Evolutionary conservation across 768 basidiomycete genomes (phyloP).

Genomic region (Cystobasidium tubakii): DNA sequence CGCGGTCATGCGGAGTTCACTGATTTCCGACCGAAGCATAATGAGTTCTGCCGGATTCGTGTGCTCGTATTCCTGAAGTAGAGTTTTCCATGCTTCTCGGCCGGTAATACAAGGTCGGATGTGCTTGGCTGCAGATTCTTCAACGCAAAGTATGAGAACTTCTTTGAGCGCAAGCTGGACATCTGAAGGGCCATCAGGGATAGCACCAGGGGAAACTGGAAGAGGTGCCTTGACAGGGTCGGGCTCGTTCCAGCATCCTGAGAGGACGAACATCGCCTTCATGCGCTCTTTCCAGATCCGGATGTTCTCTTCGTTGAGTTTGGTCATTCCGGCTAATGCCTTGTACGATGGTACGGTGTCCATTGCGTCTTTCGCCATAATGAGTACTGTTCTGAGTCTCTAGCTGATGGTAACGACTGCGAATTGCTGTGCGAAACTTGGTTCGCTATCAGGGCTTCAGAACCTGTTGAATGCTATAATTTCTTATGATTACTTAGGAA

Average conservation of each 20-base stretch:
- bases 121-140: not conserved
- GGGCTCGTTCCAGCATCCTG: not conserved
- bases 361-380: not conserved
- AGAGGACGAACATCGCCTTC: not conserved
- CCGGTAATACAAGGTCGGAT: not conserved
- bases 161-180: not conserved
- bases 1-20: not conserved
- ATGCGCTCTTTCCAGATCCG: not conserved
- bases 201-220: not conserved
- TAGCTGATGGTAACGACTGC: not conserved
- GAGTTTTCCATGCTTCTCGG: not conserved
- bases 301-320: not conserved
- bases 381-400: not conserved
- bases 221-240: not conserved
- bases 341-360: not conserved
- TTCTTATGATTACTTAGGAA: not conserved
- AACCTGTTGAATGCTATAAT: not conserved
- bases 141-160: not conserved
- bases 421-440: no score
- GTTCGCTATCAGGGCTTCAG: not conserved
- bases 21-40: not conserved
- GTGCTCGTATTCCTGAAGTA: not conserved
- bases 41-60: not conserved
- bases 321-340: not conserved
- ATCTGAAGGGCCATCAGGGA: not conserved